Base-by-base conservation (phyloP, 805 yeast species). In the Ogataea nakhonphanomensis region DNA sequence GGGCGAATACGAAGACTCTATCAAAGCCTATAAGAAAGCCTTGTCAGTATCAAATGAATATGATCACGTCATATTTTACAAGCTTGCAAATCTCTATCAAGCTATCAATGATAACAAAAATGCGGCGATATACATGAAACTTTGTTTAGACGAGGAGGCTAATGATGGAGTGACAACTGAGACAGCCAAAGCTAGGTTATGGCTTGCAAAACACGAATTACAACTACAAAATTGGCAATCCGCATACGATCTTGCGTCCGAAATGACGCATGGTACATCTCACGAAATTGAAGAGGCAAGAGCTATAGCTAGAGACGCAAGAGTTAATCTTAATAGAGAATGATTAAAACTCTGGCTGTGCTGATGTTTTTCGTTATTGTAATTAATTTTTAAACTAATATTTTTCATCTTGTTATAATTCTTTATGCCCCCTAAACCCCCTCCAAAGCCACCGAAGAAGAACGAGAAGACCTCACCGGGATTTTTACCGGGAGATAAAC, bases 211-310 rank as follows among this genome's bases (percentile, higher is more conserved):
- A 37, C 65, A 73, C 48, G 90, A 88, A 33, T 61, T 81, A 44
- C 69, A 68, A 12, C 61, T 64, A 29, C 67, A 73, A 10, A 76
- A 78, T 45, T 89, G 74, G 67, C 78, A 77, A 34, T 71, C 67
- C 40, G 95, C 96, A 0, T 80, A 80, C 46, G 76, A 72, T 36
- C 77, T 83, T 56, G 93, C 95, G 1, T 74, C 77, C 39, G 85
- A 80, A 41, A 71, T 88, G 49, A 71, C 76, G 5, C 74, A 71
- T 38, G 95, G 91, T 22, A 76, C 84, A n/a, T 82, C 89, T 9
- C 87, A 81, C 41, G 95, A 85, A 54, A 78, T 89, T 13, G 96
- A 89, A 53, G 96, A 89, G 58, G 96, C 96, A 0, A 67, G 96
- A 30, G 72, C 82, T 0, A 82, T 90, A 24, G 86, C 91, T 0